Percentiles rank a stretch among this genome's conserved stretches.
Conservation (phyloP, 768 basidiomycete species). For the Trametes maxima region DNA sequence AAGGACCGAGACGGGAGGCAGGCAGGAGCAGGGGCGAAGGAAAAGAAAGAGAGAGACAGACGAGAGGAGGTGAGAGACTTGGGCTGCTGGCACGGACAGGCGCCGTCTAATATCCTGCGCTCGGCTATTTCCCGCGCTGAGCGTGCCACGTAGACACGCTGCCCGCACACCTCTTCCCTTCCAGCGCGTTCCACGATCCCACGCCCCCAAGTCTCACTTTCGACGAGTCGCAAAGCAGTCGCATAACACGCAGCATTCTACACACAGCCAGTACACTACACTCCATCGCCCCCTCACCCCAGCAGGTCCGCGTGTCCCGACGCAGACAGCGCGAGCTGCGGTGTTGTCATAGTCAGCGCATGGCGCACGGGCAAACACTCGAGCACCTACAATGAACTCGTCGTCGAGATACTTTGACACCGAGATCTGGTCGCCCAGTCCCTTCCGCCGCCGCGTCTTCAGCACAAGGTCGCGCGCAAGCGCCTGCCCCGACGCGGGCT, state of each 20-base stretch:
- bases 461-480: slow-evolving; percentile 93
- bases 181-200: slow-evolving; percentile 38
- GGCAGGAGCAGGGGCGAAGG: slow-evolving; percentile 35
- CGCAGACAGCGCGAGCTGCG: slow-evolving; percentile 87
- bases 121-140: slow-evolving; percentile 31
- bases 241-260: slow-evolving; percentile 23
- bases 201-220: slow-evolving; percentile 27
- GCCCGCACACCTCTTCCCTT: slow-evolving; percentile 9
- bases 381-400: slow-evolving; percentile 81
- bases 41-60: slow-evolving; percentile 39
- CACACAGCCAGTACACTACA: slow-evolving; percentile 15
- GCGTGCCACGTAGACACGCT: slow-evolving; percentile 45
- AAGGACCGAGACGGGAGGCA: slow-evolving; percentile 57
- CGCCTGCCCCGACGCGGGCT: slow-evolving; percentile 96
- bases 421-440: slow-evolving; percentile 94
- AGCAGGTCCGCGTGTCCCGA: slow-evolving; percentile 95
- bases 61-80: slow-evolving; percentile 18
- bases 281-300: slow-evolving; percentile 47
- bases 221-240: slow-evolving; percentile 9
- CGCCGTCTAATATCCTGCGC: slow-evolving; percentile 36
- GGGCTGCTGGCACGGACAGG: slow-evolving; percentile 3
- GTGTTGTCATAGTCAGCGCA: slow-evolving; percentile 15
- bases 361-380: background rate
- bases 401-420: slow-evolving; percentile 98
- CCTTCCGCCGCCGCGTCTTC: slow-evolving; percentile 95